Base-by-base conservation (phyloP, 2,329 filamentous ascomycete species). In the Mariannaea sp. region DNA sequence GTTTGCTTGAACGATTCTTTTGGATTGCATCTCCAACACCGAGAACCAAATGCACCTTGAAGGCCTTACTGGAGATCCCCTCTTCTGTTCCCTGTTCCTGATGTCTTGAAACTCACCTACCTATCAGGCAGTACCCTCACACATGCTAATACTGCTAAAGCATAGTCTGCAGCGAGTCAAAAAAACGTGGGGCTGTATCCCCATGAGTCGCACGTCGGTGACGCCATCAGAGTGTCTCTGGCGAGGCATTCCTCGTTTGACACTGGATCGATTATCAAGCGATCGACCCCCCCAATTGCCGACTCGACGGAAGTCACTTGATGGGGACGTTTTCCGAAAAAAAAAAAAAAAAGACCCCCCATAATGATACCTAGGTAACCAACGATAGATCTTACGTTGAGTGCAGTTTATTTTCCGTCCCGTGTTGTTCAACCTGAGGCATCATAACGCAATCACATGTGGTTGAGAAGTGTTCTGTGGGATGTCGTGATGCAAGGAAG, bases 161-260 rank as follows among this genome's bases (percentile, higher is more conserved):
- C 29, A 13, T 6, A 20, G 33, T n/a, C 35, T 41, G 41, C 35
- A 17, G 35, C 17, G 35, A 17, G 35, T 19, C 27, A 40, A 38
- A 41, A 35, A 20, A 17, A 24, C 50, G 48, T 46, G 45, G 49
- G 43, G 53, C 43, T 48, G 19, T 26, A 17, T 43, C 46, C n/a
- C 16, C 48, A 43, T 51, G 22, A 42, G 45, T 48, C 59, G 40
- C 46, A 45, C 54, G 60, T 62, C 53, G 49, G 54, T 53, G 45
- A 42, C 52, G 57, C 59, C 59, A 62, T 62, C 38, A 40, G 33
- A 56, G 40, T 38, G 45, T 49, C 29, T 20, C 16, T 9, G 32
- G 46, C 46, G 38, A n/a, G 46, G 20, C 14, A 35, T 40, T 36
- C 22, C 47, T 50, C 39, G 41, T 46, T 48, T 43, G 29, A 47